A percentile compares a stretch with the other conserved stretches of the same genome.
These are phyloP conservation scores for Zasmidium cellare DNA, from an alignment of 2,329 filamentous ascomycete species.

Conservation along the genomic window DNA sequence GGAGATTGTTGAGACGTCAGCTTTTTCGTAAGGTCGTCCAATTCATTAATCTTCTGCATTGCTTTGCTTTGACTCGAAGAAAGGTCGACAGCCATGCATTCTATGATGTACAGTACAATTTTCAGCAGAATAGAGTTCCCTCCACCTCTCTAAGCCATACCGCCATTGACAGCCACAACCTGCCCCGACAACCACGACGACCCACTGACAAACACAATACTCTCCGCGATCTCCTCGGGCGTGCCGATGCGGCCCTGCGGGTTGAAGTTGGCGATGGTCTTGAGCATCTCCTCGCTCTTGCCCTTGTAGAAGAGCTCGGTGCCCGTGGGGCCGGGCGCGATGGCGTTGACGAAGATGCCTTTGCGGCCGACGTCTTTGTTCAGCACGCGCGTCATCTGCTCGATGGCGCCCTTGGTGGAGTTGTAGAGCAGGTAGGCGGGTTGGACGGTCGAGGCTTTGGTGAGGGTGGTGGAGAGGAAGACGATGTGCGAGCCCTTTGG, in stretches of 20 bases:
- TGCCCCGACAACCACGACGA: conserved; percentile 49
- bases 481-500: conserved; percentile 50
- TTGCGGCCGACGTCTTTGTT: conserved; percentile 56
- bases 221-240: conserved; percentile 53
- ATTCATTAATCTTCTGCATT: too few species aligned
- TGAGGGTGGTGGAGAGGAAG: conserved; percentile 52
- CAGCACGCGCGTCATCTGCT: conserved; percentile 58
- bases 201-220: conserved; percentile 45
- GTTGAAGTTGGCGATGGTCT: conserved; percentile 41
- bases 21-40: too few species aligned
- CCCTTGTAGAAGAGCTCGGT: conserved; percentile 56
- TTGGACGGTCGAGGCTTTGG: conserved; percentile 40
- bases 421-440: conserved; percentile 55
- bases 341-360: conserved; percentile 53
- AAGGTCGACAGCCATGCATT: too few species aligned
- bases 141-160: conserved; percentile 5
- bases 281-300: conserved; percentile 49
- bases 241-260: conserved; percentile 49
- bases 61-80: too few species aligned
- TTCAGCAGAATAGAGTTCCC: too few species aligned
- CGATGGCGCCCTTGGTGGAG: conserved; percentile 59
- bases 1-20: too few species aligned
- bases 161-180: conserved; percentile 49
- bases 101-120: too few species aligned
- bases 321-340: conserved; percentile 56